Evolutionary conservation across 108 stramenopile species (phyloP), one percentile per base, ranked within the genome.

Genomic region (Pelagomonas calceolata): DNA sequence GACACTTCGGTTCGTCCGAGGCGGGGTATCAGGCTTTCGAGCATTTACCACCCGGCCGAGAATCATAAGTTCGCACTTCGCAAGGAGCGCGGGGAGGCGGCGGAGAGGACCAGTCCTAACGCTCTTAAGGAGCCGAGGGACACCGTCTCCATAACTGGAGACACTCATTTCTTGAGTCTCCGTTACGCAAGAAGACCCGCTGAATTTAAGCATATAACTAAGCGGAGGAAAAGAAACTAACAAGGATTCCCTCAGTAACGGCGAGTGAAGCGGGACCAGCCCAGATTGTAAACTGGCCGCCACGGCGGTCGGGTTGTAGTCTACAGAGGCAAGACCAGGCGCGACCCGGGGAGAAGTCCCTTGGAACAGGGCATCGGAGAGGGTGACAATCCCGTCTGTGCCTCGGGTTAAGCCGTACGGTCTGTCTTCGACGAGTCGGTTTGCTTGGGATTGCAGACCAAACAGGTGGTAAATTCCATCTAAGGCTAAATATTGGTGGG

Each of bases 191-290:
- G 78, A 74, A 44, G 66, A 82, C 81, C 78, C 78, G 78, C 81
- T 79, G 81, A 77, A 82, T 82, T 82, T 83, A 83, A 82, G 82
- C 82, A 82, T 82, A 82, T 80, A 80, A 82, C 76, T 82, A 80
- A 78, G 82, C 79, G 79, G 79, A 79, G 78, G 76, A 82, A 77
- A 74, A 82, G 71, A 82, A 79, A 82, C 79, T 80, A 79, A 82
- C 79, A 32, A 80, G 79, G 77, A 82, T 82, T 82, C 78, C 78
- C 75, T 43, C 34, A 82, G 81, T 82, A 82, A 76, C 71, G 78
- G 81, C 81, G 81, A 82, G 71, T 76, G 81, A 82, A 82, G 75
- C 81, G 81, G 81, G 81, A 79, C 69, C 32, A 79, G 81, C 81
- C 73, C 81, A 82, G 64, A 33, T 60, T 79, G 73, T 30, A 66